Base-by-base conservation (phyloP, 768 basidiomycete species). In the Boletus coccyginus region DNA sequence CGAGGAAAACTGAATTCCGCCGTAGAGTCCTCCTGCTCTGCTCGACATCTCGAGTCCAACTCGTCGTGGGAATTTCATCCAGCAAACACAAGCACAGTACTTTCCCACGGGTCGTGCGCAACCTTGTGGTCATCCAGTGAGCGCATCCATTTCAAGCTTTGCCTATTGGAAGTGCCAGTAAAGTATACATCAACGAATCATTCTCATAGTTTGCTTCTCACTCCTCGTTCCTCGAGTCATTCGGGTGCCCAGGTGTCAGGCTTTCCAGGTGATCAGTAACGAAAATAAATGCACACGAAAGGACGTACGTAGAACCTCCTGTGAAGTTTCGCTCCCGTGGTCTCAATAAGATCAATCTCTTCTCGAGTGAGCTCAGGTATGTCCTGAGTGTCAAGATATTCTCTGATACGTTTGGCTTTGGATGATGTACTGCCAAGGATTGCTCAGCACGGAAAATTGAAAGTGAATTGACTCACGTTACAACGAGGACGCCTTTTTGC, bases 1-100 rank as follows among this genome's bases (percentile, higher is more conserved):
- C 53, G 86, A 84, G 27, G 89, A 89, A 74, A 93, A 92, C 53
- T 90, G 88, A 62, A 92, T 89, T 66, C 91, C 91, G 45, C 91
- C 90, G 63, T 92, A 93, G 52, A 93, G 80, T 48, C 91, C 90
- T 49, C 91, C 91, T 52, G 88, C 88, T 79, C 84, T 81, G 75
- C 85, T 82, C 47, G 86, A 87, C 84, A 89, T 88, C 16, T 38
- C 14, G 72, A 73, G 62, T 68, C 47, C 42, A 57, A 54, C 53
- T 8, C 5, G 21, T 39, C 59, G 64, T 68, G 66, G 1, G 66
- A 68, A 60, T 41, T 35, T 44, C 5, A n/a, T 3, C 24, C n/a
- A 14, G 3, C 29, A n/a, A n/a, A n/a, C n/a, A n/a, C n/a, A n/a
- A n/a, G n/a, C n/a, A n/a, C n/a, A n/a, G n/a, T n/a, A n/a, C n/a